Evolutionary conservation across 1,284 basidiomycete genomes (phyloP), one percentile per base, ranked within the genome.

Genomic region (Pseudozyma sp.): DNA sequence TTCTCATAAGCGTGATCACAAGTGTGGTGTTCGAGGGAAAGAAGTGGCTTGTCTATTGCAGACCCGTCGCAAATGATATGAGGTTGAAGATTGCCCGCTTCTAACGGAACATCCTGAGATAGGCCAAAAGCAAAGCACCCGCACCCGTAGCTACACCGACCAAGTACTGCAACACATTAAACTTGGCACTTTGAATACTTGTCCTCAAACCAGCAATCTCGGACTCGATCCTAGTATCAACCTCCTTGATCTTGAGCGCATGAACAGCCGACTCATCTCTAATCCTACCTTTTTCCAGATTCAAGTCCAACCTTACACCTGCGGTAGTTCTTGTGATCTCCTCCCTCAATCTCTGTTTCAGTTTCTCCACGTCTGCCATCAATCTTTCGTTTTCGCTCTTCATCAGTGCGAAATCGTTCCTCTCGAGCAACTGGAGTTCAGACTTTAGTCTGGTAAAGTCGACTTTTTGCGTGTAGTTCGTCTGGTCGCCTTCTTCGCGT

Each of bases 371-470:
- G 83, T 99, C 96, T 38, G 90, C 89, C 80, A 93, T 88, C 18
- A 99, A 88, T 19, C 96, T 89, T 85, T 98, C 96, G 81, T 94
- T 97, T 87, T 96, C 94, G 47, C 93, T 91, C 87, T 95, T 97
- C 88, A 99, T 92, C 88, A 95, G 91, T 25, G 94, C 92, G 56
- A 97, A 89, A 84, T 99, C 96, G 82, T 98, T 98, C 89, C 96
- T 95, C 88, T 97, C 95, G 88, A 94, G 93, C 47, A 99, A 88
- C 86, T 97, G 93, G 35, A 99, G 89, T 85, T 97, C 96, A 16
- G 94, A 96, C 87, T 98, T 98, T 77, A 97, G 91, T 83, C 95
- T 92, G 6, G 95, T 93, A 86, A 99, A 98, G 86, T 98, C 96
- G 68, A 99, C 95, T 55, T 85, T 85, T 51, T 84, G 83, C 2